phyloP scores from a whole-genome alignment of 352 stramenopile genomes.

The Pseudoperonospora humuli region DNA sequence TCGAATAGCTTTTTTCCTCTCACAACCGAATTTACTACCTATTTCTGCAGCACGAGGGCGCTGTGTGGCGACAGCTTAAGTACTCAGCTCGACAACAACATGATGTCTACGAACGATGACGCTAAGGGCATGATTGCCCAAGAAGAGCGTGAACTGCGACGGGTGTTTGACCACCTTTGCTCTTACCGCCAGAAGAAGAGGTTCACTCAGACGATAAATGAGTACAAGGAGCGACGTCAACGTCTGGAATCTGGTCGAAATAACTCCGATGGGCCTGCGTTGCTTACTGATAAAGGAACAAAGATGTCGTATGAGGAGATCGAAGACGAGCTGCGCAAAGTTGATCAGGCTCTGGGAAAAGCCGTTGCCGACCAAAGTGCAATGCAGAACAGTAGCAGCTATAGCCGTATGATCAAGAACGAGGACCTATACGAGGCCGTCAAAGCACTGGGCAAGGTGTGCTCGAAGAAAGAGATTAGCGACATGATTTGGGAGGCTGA shows the following conservation, averaged over 20 bases:
- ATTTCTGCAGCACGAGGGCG: not conserved
- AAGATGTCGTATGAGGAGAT: constrained; percentile 79
- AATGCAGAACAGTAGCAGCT: constrained; percentile 38
- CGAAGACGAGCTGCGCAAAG: constrained; percentile 59
- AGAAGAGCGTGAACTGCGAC: constrained; percentile 91
- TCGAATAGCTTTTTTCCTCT: not conserved
- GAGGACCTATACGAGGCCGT: constrained; percentile 91
- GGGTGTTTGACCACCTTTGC: constrained; percentile 92
- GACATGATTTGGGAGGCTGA: constrained; percentile 99
- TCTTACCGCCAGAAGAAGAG: constrained; percentile 87
- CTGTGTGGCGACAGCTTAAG: no score
- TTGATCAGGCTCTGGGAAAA: constrained; percentile 56
- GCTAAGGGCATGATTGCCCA: constrained; percentile 88
- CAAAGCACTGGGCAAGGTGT: constrained; percentile 89
- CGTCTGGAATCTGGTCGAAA: constrained; percentile 50
- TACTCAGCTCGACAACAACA: constrained; percentile 6
- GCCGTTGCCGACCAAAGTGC: constrained; percentile 33
- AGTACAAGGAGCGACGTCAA: constrained; percentile 49
- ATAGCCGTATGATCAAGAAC: constrained; percentile 77
- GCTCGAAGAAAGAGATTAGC: constrained; percentile 92
- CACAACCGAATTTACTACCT: not conserved
- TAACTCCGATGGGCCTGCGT: constrained; percentile 60
- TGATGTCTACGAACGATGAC: constrained; percentile 73
- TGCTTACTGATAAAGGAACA: constrained; percentile 70
- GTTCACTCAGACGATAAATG: constrained; percentile 28